phyloP scores from a whole-genome alignment of 441 rosid species.

The Eugenia klotzschiana region DNA sequence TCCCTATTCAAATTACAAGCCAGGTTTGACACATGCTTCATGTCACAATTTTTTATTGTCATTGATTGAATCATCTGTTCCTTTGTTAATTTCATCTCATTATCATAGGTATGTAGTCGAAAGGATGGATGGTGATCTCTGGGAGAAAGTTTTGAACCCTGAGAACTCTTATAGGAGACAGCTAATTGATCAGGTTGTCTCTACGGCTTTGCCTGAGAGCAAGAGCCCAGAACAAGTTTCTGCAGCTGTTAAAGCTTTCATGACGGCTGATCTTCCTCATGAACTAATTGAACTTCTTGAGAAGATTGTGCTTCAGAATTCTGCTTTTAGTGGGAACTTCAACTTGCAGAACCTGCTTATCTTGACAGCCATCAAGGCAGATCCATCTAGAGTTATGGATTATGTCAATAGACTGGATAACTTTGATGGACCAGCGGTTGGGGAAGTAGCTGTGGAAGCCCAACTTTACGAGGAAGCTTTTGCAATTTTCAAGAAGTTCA shows the following conservation, averaged over 20 bases:
- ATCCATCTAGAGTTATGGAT: constrained; percentile 98
- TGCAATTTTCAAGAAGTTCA: constrained; percentile 1
- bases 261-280: constrained; percentile 1
- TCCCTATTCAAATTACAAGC: constrained; percentile 97
- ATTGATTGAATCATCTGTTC: not conserved
- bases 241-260: constrained; percentile 21
- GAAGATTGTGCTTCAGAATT: constrained; percentile 74
- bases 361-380: constrained; percentile 95
- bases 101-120: constrained; percentile 86
- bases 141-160: constrained; percentile 93
- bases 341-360: constrained; percentile 94
- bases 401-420: constrained; percentile 91
- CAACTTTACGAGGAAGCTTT: constrained; percentile 24
- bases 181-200: constrained; percentile 97
- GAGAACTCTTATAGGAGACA: constrained; percentile 93
- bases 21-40: constrained; percentile 37
- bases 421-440: constrained; percentile 99
- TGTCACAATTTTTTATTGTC: not conserved
- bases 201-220: constrained; percentile 99
- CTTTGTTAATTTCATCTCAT: constrained; percentile 3
- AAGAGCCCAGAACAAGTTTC: constrained; percentile 99
- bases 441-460: constrained; percentile 95
- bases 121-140: constrained; percentile 94
- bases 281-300: constrained; percentile 3
- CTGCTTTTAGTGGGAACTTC: constrained; percentile 99